phyloP scores from a whole-genome alignment of 495 filamentous ascomycete species.

The Penicillium paradoxum region DNA sequence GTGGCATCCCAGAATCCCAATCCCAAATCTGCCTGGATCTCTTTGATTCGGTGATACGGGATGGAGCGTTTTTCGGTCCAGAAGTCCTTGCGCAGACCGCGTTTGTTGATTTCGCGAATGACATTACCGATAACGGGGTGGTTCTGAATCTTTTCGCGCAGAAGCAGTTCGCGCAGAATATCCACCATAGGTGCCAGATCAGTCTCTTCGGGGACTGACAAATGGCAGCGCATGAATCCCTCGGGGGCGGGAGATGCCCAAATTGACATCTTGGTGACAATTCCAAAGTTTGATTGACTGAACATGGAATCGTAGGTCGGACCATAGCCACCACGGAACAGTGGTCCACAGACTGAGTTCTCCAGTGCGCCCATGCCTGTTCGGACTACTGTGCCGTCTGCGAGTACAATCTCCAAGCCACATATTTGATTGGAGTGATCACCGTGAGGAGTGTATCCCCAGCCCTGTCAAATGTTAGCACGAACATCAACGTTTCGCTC shows the following conservation, averaged over 20 bases:
- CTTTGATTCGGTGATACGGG: neutral
- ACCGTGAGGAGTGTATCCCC: slow-evolving; percentile 18
- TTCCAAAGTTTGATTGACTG: slow-evolving; percentile 53
- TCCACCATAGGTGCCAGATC: neutral
- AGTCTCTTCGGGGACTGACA: neutral
- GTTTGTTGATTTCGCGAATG: neutral
- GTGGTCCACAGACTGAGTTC: neutral
- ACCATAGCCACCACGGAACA: neutral
- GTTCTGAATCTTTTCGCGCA: neutral
- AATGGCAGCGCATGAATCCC: slow-evolving; percentile 41
- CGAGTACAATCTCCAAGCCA: slow-evolving; percentile 8
- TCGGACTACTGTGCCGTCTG: slow-evolving; percentile 7
- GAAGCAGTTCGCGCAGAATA: neutral
- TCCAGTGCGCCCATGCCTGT: slow-evolving; percentile 26
- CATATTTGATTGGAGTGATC: slow-evolving; percentile 10
- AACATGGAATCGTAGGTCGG: slow-evolving; percentile 32
- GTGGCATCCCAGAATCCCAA: neutral
- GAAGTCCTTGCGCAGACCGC: neutral
- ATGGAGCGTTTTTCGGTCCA: neutral
- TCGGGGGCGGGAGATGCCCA: neutral
- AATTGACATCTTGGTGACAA: slow-evolving; percentile 58
- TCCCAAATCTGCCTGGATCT: slow-evolving; percentile 16
- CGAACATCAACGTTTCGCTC: neutral
- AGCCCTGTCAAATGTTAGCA: slow-evolving; percentile 17
- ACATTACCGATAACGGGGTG: neutral